Percentiles rank a stretch among this genome's conserved stretches.
These are phyloP conservation scores for Kwoniella europaea DNA, from an alignment of 768 basidiomycete species.

Conservation along the genomic window DNA sequence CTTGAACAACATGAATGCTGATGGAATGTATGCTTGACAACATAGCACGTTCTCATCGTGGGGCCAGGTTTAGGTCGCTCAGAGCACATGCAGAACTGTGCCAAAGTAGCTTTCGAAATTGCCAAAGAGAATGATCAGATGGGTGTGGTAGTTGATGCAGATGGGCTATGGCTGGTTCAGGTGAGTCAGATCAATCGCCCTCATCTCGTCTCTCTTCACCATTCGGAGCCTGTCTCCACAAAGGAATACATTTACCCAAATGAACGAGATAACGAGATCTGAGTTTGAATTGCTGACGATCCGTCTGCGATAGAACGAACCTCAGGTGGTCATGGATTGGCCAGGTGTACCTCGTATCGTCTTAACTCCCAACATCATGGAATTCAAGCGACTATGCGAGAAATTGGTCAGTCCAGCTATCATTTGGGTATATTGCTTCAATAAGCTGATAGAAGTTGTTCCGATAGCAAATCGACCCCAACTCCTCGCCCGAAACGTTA, in stretches of 20 bases:
- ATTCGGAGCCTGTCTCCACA: too few relatives aligned
- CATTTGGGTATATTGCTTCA: not conserved
- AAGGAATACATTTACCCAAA: too few relatives aligned
- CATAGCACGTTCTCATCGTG: constrained; percentile 79
- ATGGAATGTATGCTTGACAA: too few relatives aligned
- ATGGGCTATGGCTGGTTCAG: constrained; percentile 78
- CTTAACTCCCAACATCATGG: constrained; percentile 91
- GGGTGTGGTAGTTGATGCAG: constrained; percentile 93
- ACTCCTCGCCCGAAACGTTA: constrained; percentile 58
- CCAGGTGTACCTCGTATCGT: constrained; percentile 82
- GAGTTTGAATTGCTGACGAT: too few relatives aligned
- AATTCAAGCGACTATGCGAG: constrained; percentile 84
- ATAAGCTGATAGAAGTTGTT: not conserved
- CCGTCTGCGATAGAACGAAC: constrained; percentile 64
- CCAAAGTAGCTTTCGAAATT: constrained; percentile 73
- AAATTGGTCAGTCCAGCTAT: constrained; percentile 63
- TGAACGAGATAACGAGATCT: too few relatives aligned
- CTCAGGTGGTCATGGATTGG: constrained; percentile 67
- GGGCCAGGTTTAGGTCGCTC: constrained; percentile 95
- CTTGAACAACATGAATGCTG: too few relatives aligned
- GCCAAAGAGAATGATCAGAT: constrained; percentile 72
- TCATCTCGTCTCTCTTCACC: too few relatives aligned
- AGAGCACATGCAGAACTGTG: constrained; percentile 83
- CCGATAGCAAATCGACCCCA: constrained; percentile 57
- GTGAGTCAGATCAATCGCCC: too few relatives aligned